Evolutionary conservation across 169 alveolate genomes (phyloP), one percentile per base, ranked within the genome.

Genomic region (Cryptosporidium viatorum): DNA sequence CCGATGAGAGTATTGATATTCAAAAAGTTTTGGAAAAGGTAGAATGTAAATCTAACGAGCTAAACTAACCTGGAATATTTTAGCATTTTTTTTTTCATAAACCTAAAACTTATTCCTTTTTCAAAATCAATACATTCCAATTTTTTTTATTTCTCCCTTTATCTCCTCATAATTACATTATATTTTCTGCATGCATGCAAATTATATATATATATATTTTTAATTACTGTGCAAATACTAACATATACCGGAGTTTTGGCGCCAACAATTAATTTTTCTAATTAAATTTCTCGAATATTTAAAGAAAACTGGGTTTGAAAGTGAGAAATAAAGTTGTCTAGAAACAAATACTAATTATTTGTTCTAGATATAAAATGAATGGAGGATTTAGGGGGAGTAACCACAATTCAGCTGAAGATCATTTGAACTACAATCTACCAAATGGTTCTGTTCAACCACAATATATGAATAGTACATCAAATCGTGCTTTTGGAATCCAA

Each of bases 1-100:
- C 73, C n/a, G 80, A 80, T 41, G 89, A 80, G 39, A 65, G 10
- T 12, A 80, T 80, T 41, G 23, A 80, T 41, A 80, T 80, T 62
- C 80, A 80, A 41, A 23, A 43, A 2, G 89, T 62, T 37, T 67
- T 80, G 80, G 12, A 37, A 21, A 80, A 59, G 35, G 89, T 80
- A 16, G 71, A 31, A 14, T 60, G 70, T 29, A 60, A 59, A 62
- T 39, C 67, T 35, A 65, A 29, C 33, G 62, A 55, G 71, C 29
- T 52, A 12, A 35, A 50, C 51, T 37, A n/a, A 55, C 35, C 21
- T 10, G 35, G 0, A 55, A 16, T 37, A 55, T 21, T 21, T 55
- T 55, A 55, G 67, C 67, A 55, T 55, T 55, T 55, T 55, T 55
- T 55, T 55, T 26, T 55, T n/a, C 67, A 26, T 16, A 26, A 23